A percentile compares a stretch with the other conserved stretches of the same genome.
phyloP scores from a whole-genome alignment of 495 filamentous ascomycete genomes.

The Penicillium canariense region DNA sequence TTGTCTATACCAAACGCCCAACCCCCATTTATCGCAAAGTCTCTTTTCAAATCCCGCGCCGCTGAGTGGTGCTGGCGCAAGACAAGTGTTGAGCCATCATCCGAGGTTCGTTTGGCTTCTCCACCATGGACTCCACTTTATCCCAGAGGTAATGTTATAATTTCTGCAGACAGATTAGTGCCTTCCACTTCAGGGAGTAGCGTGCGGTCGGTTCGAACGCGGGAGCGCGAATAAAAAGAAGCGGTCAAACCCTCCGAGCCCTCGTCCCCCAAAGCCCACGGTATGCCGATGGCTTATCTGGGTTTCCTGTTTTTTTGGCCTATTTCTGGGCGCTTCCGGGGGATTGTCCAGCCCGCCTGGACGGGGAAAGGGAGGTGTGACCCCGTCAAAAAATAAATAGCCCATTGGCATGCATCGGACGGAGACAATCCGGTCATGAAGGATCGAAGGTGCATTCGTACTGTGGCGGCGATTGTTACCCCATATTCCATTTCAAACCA shows the following conservation, averaged over 20 bases:
- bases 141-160: conserved; percentile 5
- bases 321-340: conserved; percentile 6
- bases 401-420: neutral
- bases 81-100: conserved; percentile 6
- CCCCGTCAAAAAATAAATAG: neutral
- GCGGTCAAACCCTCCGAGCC: conserved; percentile 14
- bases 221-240: conserved; percentile 13
- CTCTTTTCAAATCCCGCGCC: conserved; percentile 12
- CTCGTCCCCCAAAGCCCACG: neutral
- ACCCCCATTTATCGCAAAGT: conserved; percentile 1
- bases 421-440: no score
- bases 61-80: conserved; percentile 14
- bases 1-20: conserved; percentile 7
- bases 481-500: conserved; percentile 4
- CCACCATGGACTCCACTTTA: conserved; percentile 14
- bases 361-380: neutral
- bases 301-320: conserved; percentile 3
- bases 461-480: neutral
- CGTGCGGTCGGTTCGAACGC: conserved; percentile 1
- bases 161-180: conserved; percentile 13
- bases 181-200: conserved; percentile 15
- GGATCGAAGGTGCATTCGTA: neutral
- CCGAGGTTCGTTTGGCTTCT: conserved; percentile 16
- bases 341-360: neutral
- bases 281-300: neutral